phyloP scores from a whole-genome alignment of 129 eudicot species.

The Flaveria ramosissima region DNA sequence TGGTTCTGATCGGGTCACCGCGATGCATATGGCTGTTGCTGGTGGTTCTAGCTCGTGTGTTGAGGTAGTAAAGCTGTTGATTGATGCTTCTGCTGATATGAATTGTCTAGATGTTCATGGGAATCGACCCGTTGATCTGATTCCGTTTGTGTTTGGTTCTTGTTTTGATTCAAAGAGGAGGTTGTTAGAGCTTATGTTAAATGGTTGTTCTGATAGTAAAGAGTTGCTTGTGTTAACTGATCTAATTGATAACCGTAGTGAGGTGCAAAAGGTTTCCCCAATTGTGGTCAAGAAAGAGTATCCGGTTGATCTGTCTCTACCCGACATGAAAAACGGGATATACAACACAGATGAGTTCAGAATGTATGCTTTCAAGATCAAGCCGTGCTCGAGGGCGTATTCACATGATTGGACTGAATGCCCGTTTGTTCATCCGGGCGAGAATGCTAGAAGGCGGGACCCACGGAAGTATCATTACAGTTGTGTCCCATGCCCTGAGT shows the following conservation, averaged over 20 bases:
- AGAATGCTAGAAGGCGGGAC: constrained; percentile 84
- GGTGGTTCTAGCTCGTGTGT: constrained; percentile 53
- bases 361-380: constrained; percentile 80
- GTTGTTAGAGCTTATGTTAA: constrained; percentile 47
- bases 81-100: constrained; percentile 59
- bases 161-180: constrained; percentile 43
- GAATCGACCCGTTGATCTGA: constrained; percentile 55
- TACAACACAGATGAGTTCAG: constrained; percentile 83
- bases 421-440: constrained; percentile 91
- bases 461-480: constrained; percentile 80
- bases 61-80: constrained; percentile 66
- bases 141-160: constrained; percentile 35
- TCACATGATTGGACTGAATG: constrained; percentile 97
- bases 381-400: constrained; percentile 91
- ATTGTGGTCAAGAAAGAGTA: constrained; percentile 55
- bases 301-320: constrained; percentile 68
- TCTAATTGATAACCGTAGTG: constrained; percentile 26
- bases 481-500: constrained; percentile 88
- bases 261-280: constrained; percentile 27
- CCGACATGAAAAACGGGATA: constrained; percentile 74
- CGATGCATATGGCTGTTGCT: constrained; percentile 71
- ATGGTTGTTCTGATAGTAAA: constrained; percentile 33
- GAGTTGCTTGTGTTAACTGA: constrained; percentile 37
- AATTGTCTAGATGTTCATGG: constrained; percentile 61
- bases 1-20: constrained; percentile 77